These are phyloP conservation scores for Calvatia gigantea DNA, from an alignment of 768 basidiomycete species.

Conservation along the genomic window DNA sequence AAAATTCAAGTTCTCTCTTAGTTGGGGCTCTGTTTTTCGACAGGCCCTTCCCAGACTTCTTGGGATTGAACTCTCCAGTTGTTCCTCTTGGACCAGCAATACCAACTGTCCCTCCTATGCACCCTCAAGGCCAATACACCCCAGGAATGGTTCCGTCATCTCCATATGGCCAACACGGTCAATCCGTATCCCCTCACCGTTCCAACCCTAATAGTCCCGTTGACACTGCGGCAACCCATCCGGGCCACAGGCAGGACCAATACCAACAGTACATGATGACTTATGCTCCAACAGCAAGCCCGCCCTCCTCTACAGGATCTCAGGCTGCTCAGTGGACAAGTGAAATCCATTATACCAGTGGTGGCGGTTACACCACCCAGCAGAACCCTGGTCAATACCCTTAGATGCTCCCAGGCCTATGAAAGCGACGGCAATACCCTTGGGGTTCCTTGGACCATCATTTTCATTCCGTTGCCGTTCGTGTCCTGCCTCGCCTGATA, in stretches of 20 bases:
- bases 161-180: constrained; percentile 30
- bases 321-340: constrained; percentile 4
- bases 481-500: constrained; percentile 2
- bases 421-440: background rate
- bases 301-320: constrained; percentile 1
- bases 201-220: constrained; percentile 32
- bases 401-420: constrained; percentile 1
- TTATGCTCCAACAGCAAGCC: constrained; percentile 14
- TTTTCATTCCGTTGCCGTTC: background rate
- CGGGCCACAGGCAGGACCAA: constrained; percentile 28
- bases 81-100: constrained; percentile 27
- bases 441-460: constrained; percentile 1
- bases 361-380: background rate
- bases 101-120: constrained; percentile 24
- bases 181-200: constrained; percentile 33
- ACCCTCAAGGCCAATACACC: constrained; percentile 26
- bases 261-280: constrained; percentile 32
- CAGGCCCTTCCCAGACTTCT: constrained; percentile 44
- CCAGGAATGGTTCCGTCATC: constrained; percentile 25
- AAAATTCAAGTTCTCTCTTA: constrained; percentile 47
- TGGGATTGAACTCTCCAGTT: constrained; percentile 21
- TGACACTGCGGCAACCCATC: constrained; percentile 24
- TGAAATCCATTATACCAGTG: constrained; percentile 7
- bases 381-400: constrained; percentile 9
- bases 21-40: constrained; percentile 49